Conservation (phyloP, 257 asterid species). For the Ajuga chamaepitys region DNA sequence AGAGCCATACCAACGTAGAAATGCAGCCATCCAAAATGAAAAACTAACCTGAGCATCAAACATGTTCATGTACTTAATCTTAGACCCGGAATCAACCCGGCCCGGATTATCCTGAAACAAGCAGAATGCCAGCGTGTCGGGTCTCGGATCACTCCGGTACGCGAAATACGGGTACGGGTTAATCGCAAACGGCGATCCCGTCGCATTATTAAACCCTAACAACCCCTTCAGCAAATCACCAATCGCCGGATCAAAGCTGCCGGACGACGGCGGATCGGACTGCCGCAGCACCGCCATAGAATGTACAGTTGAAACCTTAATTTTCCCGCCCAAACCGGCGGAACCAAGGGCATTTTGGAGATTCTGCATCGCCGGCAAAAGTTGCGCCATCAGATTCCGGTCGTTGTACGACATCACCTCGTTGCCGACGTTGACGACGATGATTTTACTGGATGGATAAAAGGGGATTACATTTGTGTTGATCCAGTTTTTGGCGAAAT, state of each 20-base stretch:
- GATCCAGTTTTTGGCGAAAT: conserved; percentile 45
- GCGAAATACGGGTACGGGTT: conserved; percentile 77
- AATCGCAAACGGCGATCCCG: conserved; percentile 58
- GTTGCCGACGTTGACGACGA: conserved; percentile 52
- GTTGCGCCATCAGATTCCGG: conserved; percentile 39
- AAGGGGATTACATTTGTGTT: conserved; percentile 40
- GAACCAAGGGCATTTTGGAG: conserved; percentile 39
- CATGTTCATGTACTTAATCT: conserved; percentile 62
- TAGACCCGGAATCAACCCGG: conserved; percentile 50
- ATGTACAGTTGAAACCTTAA: conserved; percentile 70
- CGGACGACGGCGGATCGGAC: conserved; percentile 70
- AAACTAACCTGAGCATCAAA: conserved; percentile 69
- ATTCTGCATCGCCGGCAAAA: conserved; percentile 66
- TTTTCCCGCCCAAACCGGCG: conserved; percentile 36
- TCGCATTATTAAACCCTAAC: conserved; percentile 42
- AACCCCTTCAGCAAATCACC: conserved; percentile 51
- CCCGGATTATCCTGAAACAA: conserved; percentile 67
- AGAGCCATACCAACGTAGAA: neutral
- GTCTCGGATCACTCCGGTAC: conserved; percentile 57
- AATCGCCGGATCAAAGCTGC: conserved; percentile 42
- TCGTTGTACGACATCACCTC: conserved; percentile 58
- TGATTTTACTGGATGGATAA: conserved; percentile 50
- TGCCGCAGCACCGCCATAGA: conserved; percentile 51
- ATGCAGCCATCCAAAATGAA: no score
- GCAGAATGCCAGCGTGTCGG: conserved; percentile 65